phyloP scores from a whole-genome alignment of 2,329 filamentous ascomycete species.

The Dactylellina cionopaga region DNA sequence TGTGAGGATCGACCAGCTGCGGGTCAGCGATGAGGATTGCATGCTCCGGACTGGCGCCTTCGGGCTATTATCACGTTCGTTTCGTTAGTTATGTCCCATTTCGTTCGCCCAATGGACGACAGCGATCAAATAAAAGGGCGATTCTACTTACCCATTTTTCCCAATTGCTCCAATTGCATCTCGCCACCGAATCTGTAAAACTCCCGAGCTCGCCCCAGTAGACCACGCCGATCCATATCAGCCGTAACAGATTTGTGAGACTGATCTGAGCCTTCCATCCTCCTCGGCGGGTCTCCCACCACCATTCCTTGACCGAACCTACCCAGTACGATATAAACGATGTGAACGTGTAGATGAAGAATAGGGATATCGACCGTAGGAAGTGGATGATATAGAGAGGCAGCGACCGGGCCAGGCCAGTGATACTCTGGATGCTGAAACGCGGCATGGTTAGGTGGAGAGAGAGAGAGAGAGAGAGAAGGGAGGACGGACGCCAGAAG shows the following conservation, averaged over 20 bases:
- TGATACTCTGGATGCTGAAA: conserved; percentile 19
- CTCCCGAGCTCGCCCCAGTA: conserved; percentile 86
- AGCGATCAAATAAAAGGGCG: neutral
- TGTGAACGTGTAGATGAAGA: conserved; percentile 36
- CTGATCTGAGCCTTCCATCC: conserved; percentile 37
- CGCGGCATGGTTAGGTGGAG: conserved; percentile 35
- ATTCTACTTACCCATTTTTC: conserved; percentile 80
- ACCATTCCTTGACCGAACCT: conserved; percentile 13
- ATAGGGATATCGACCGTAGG: conserved; percentile 44
- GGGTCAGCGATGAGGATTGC: conserved; percentile 88
- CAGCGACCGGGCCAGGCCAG: conserved; percentile 27
- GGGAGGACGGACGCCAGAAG: too few relatives aligned
- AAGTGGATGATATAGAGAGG: conserved; percentile 38
- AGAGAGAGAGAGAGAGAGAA: too few relatives aligned
- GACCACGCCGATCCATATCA: conserved; percentile 79
- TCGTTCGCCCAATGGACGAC: neutral
- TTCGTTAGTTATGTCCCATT: conserved; percentile 30
- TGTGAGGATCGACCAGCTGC: conserved; percentile 91
- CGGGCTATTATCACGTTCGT: conserved; percentile 68
- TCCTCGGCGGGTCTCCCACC: conserved; percentile 38
- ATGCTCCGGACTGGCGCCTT: conserved; percentile 80
- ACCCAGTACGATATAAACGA: conserved; percentile 15
- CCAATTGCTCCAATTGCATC: conserved; percentile 86
- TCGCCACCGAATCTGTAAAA: conserved; percentile 75
- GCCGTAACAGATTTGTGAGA: conserved; percentile 69